Evolutionary conservation across 148 eudicot species (phyloP).

Genomic region (Spergularia marina): DNA sequence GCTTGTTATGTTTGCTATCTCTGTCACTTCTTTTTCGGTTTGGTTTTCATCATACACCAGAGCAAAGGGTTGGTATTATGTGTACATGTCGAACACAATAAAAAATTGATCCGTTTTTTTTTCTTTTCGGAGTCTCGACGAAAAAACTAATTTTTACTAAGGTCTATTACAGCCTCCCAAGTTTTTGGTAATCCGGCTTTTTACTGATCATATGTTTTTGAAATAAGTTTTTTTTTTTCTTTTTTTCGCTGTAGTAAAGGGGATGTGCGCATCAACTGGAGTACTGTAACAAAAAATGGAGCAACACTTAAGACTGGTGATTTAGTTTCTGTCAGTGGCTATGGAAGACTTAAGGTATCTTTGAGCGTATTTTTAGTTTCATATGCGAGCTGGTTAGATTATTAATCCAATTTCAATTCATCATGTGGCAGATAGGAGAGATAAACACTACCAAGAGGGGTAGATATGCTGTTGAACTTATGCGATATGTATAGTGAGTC

Average conservation of each 20-base stretch:
- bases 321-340: constrained; percentile 72
- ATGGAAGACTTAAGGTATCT: constrained; percentile 83
- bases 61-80: neutral
- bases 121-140: too few species aligned
- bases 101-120: neutral
- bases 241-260: constrained; percentile 44
- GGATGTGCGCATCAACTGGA: constrained; percentile 88
- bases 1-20: neutral
- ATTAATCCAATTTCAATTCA: neutral
- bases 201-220: neutral
- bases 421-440: constrained; percentile 69
- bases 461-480: constrained; percentile 74
- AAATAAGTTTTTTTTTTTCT: neutral
- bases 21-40: neutral
- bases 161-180: too few species aligned
- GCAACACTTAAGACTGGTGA: constrained; percentile 69
- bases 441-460: constrained; percentile 80
- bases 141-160: too few species aligned
- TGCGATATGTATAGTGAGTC: constrained; percentile 44
- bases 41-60: neutral
- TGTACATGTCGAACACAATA: neutral
- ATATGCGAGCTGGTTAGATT: neutral
- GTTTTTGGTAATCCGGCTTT: neutral
- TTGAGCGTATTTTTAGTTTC: neutral
- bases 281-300: constrained; percentile 61